Percentiles rank a stretch among this genome's conserved stretches.
phyloP scores from a whole-genome alignment of 345 rosid genomes.

The Bruguiera parviflora region DNA sequence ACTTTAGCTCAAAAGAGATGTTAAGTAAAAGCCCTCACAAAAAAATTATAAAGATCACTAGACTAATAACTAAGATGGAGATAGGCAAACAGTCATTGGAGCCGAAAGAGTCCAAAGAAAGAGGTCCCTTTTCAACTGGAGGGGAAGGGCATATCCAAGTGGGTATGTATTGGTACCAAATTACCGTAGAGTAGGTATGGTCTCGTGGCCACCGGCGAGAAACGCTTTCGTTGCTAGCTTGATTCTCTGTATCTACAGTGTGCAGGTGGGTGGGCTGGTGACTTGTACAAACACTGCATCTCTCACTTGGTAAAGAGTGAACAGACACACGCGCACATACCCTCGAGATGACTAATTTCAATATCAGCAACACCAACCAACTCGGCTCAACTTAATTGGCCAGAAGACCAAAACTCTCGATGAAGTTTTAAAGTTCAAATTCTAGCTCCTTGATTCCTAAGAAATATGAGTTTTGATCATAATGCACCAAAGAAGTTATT shows the following conservation, averaged over 20 bases:
- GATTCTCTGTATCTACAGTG: slow-evolving; percentile 15
- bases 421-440: too few species aligned
- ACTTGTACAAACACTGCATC: slow-evolving; percentile 6
- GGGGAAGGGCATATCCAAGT: slow-evolving; percentile 17
- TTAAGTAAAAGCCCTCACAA: slow-evolving; percentile 13
- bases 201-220: slow-evolving; percentile 17
- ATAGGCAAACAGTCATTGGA: slow-evolving; percentile 23
- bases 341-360: neutral
- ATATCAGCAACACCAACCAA: neutral
- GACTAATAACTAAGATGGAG: slow-evolving; percentile 15
- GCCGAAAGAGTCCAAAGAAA: slow-evolving; percentile 23
- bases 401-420: too few species aligned
- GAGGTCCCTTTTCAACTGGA: slow-evolving; percentile 11
- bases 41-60: slow-evolving; percentile 4
- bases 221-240: slow-evolving; percentile 16
- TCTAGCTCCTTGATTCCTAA: too few species aligned
- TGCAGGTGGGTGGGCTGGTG: slow-evolving; percentile 5
- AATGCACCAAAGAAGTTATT: too few species aligned
- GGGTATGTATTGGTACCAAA: neutral
- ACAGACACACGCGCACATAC: neutral
- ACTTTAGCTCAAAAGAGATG: neutral
- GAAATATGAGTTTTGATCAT: too few species aligned
- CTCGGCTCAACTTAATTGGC: too few species aligned
- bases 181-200: slow-evolving; percentile 20
- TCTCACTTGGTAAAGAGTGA: neutral